Evolutionary conservation across 2,329 filamentous ascomycete genomes (phyloP).

Genomic region (Zasmidium cellare): DNA sequence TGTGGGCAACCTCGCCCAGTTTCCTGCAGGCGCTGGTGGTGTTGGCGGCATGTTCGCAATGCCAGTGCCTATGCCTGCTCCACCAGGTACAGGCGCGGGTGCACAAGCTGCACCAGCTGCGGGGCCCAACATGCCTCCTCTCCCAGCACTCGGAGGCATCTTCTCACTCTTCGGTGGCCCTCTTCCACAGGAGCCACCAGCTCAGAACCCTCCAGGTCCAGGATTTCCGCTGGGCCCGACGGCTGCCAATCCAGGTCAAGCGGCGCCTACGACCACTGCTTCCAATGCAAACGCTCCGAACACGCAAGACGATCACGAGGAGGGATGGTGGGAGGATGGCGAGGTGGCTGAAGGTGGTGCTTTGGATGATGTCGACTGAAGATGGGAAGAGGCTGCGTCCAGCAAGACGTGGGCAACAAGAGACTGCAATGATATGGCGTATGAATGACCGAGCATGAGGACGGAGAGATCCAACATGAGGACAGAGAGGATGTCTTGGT

Average conservation of each 20-base stretch:
- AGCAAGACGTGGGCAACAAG: too few species aligned
- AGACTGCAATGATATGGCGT: too few species aligned
- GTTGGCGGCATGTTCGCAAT: not conserved
- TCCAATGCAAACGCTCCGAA: not conserved
- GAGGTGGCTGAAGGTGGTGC: not conserved
- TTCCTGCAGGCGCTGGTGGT: not conserved
- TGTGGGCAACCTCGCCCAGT: not conserved
- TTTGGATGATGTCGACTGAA: slow-evolving; percentile 3
- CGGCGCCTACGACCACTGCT: not conserved
- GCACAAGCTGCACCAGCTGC: not conserved
- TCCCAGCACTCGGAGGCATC: not conserved
- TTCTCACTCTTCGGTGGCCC: not conserved
- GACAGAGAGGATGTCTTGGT: too few species aligned
- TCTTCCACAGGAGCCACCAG: too few species aligned
- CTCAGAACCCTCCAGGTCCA: not conserved
- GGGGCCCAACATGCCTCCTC: not conserved
- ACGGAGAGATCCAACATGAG: too few species aligned
- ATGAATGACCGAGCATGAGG: too few species aligned
- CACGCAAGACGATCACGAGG: not conserved
- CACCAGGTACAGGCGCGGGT: not conserved
- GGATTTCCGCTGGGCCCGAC: not conserved
- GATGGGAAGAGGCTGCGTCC: too few species aligned
- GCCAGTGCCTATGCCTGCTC: not conserved
- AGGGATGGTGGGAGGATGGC: not conserved
- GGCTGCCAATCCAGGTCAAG: not conserved